Conservation (phyloP, 2,329 filamentous ascomycete species). For the Calonectria montana region DNA sequence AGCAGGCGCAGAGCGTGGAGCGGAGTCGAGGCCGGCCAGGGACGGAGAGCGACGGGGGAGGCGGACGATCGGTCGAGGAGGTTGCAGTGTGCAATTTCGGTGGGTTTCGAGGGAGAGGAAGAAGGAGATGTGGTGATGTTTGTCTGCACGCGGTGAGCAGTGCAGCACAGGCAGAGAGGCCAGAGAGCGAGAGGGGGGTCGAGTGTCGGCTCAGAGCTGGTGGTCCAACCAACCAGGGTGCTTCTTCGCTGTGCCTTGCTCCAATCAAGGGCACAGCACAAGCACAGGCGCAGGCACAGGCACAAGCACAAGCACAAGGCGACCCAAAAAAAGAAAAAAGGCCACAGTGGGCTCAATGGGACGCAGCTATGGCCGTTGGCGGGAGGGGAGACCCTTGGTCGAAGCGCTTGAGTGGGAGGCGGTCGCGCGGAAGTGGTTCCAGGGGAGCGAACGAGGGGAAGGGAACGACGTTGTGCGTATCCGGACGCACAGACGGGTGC, state of each 20-base stretch:
- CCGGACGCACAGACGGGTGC: conserved; percentile 21
- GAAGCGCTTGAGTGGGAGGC: conserved; percentile 11
- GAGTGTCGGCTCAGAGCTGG: not conserved
- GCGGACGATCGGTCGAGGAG: conserved; percentile 23
- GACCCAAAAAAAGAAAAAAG: not conserved
- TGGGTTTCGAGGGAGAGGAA: conserved; percentile 4
- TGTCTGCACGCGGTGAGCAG: conserved; percentile 13
- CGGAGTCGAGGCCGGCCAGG: conserved; percentile 9
- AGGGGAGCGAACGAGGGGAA: conserved; percentile 9
- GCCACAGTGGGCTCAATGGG: conserved; percentile 7
- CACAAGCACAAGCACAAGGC: not conserved
- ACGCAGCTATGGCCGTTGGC: conserved; percentile 1
- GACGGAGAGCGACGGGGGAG: conserved; percentile 9
- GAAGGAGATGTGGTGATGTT: conserved; percentile 22
- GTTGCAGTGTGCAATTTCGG: conserved; percentile 25
- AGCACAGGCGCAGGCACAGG: not conserved
- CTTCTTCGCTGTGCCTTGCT: not conserved
- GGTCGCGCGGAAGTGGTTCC: conserved; percentile 15
- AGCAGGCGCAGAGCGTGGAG: not conserved
- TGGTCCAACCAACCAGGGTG: conserved; percentile 3
- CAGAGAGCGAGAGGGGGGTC: not conserved
- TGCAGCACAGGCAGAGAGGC: not conserved
- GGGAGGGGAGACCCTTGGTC: conserved; percentile 18
- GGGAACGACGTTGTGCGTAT: conserved; percentile 9
- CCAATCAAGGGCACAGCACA: not conserved